Conservation (phyloP, 768 basidiomycete genomes). For the Tylopilus sp. region DNA sequence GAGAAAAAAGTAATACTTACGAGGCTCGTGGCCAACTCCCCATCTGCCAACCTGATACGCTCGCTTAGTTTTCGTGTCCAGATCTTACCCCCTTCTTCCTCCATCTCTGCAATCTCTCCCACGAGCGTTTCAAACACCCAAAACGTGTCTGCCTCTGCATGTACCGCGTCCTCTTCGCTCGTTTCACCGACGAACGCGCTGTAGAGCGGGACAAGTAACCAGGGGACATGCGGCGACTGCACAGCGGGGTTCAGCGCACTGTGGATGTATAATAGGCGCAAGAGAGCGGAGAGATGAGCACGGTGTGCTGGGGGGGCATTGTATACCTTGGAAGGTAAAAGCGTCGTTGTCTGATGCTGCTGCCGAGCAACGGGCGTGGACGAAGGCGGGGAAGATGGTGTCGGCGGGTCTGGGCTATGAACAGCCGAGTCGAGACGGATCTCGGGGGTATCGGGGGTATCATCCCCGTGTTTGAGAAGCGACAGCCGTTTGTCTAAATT, state of each 20-base stretch:
- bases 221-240: conserved; percentile 63
- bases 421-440: conserved; percentile 36
- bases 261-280: conserved; percentile 72
- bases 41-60: conserved; percentile 58
- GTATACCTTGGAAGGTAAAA: conserved; percentile 46
- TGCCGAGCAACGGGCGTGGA: conserved; percentile 29
- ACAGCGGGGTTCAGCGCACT: conserved; percentile 68
- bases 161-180: conserved; percentile 54
- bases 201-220: conserved; percentile 68
- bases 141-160: conserved; percentile 78
- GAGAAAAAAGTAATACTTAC: conserved; percentile 33
- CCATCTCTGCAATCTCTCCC: conserved; percentile 70
- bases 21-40: conserved; percentile 55
- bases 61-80: conserved; percentile 67
- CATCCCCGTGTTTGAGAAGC: conserved; percentile 35
- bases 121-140: conserved; percentile 78
- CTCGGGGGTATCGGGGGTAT: conserved; percentile 33
- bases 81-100: conserved; percentile 55
- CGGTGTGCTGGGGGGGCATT: conserved; percentile 49
- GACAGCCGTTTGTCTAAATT: conserved; percentile 54
- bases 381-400: conserved; percentile 19
- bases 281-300: conserved; percentile 57
- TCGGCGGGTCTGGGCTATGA: conserved; percentile 3
- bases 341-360: conserved; percentile 36
- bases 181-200: conserved; percentile 58